Evolutionary conservation across 495 filamentous ascomycete species (phyloP).

Genomic region (Penicillium arizonense): DNA sequence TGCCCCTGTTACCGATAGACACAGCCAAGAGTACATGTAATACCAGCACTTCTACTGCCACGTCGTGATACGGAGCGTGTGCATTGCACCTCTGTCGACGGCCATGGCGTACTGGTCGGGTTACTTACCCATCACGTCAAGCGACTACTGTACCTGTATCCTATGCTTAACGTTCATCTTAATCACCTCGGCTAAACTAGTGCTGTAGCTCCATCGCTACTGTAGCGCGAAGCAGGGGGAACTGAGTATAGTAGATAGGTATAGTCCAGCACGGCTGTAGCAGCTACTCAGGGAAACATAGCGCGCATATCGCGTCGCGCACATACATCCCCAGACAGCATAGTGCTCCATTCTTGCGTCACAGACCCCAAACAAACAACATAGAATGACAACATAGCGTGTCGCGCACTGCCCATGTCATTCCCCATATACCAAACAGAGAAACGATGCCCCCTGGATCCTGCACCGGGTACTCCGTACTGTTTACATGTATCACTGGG

Average conservation of each 20-base stretch:
- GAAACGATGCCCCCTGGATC: too few relatives aligned
- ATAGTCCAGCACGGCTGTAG: too few relatives aligned
- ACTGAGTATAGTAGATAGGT: too few relatives aligned
- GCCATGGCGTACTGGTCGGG: neutral
- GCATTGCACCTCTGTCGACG: neutral
- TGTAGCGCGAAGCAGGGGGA: too few relatives aligned
- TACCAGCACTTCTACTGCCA: neutral
- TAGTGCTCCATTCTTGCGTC: constrained; percentile 1
- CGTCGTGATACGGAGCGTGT: constrained; percentile 3
- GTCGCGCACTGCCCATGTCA: too few relatives aligned
- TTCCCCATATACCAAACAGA: too few relatives aligned
- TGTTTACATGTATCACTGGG: neutral
- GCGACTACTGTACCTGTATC: neutral
- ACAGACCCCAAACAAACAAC: neutral
- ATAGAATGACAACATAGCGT: too few relatives aligned
- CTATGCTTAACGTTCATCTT: neutral
- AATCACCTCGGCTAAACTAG: too few relatives aligned
- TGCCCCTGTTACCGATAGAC: neutral
- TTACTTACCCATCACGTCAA: neutral
- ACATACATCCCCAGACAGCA: too few relatives aligned
- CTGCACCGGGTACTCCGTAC: neutral
- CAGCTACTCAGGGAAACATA: too few relatives aligned
- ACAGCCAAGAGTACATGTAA: neutral
- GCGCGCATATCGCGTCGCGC: too few relatives aligned
- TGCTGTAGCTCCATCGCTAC: too few relatives aligned